Conservation (phyloP, 2,329 filamentous ascomycete species). For the Sphaerostilbella broomeana region DNA sequence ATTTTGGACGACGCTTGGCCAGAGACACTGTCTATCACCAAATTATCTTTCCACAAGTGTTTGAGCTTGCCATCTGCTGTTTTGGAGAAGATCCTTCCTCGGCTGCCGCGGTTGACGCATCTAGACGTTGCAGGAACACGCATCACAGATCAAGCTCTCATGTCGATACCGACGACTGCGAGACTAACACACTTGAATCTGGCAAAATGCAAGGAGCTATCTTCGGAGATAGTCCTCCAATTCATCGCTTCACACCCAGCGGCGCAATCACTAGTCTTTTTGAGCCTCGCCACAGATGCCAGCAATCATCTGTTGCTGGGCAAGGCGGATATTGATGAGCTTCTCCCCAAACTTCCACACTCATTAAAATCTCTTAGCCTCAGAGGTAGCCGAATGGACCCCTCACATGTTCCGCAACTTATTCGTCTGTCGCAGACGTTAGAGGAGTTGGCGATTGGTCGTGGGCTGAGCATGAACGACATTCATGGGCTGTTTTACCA, state of each 20-base stretch:
- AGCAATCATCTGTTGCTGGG: conserved; percentile 66
- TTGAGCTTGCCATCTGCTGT: conserved; percentile 59
- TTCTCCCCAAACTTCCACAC: conserved; percentile 59
- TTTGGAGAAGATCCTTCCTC: conserved; percentile 65
- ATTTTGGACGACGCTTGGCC: conserved; percentile 49
- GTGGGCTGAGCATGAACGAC: conserved; percentile 58
- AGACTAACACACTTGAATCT: conserved; percentile 71
- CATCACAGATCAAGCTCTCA: conserved; percentile 64
- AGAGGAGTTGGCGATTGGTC: conserved; percentile 69
- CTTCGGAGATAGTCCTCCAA: conserved; percentile 58
- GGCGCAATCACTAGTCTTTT: conserved; percentile 57
- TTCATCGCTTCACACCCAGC: conserved; percentile 68
- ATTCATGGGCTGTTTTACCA: conserved; percentile 59
- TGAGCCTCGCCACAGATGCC: conserved; percentile 67
- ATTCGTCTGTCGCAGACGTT: conserved; percentile 59
- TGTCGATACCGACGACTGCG: conserved; percentile 64
- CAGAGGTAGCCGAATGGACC: conserved; percentile 65
- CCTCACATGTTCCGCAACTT: conserved; percentile 57
- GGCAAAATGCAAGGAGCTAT: conserved; percentile 65
- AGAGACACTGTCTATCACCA: conserved; percentile 51
- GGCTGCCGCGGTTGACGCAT: conserved; percentile 63
- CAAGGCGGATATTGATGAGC: conserved; percentile 54
- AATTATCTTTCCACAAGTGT: conserved; percentile 73
- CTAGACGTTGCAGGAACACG: conserved; percentile 74
- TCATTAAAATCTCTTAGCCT: conserved; percentile 68